These are phyloP conservation scores for Strobilomyces dryophilus DNA, from an alignment of 768 basidiomycete genomes.

Conservation along the genomic window DNA sequence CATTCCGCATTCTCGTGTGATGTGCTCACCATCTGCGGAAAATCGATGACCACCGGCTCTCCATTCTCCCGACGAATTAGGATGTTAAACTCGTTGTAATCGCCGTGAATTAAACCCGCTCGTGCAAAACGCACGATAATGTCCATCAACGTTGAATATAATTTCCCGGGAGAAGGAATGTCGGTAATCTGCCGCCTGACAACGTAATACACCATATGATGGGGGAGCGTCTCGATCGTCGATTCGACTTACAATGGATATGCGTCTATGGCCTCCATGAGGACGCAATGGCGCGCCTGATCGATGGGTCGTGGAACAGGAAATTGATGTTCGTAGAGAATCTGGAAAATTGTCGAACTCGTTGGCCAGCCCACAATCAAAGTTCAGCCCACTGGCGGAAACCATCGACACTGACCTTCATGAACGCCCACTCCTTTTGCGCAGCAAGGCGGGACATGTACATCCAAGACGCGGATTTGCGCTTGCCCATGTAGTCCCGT, in stretches of 20 bases:
- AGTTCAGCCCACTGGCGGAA: not conserved
- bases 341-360: constrained; percentile 41
- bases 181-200: constrained; percentile 81
- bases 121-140: constrained; percentile 92
- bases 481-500: constrained; percentile 92
- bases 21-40: constrained; percentile 99
- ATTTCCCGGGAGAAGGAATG: constrained; percentile 78
- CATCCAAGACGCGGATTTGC: constrained; percentile 98
- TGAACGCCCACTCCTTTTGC: constrained; percentile 97
- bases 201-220: constrained; percentile 1
- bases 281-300: constrained; percentile 89
- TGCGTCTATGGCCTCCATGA: constrained; percentile 95
- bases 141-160: constrained; percentile 93
- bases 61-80: constrained; percentile 74
- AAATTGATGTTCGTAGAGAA: constrained; percentile 86
- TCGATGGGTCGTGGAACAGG: constrained; percentile 93
- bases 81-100: constrained; percentile 99
- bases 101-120: constrained; percentile 95
- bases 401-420: constrained; percentile 63
- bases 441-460: constrained; percentile 97
- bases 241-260: constrained; percentile 73
- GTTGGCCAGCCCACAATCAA: not conserved
- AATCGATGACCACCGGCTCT: constrained; percentile 92
- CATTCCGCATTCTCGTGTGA: constrained; percentile 97
- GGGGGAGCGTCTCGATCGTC: not conserved